phyloP scores from a whole-genome alignment of 495 filamentous ascomycete species.

The Penicillium crystallinum region DNA sequence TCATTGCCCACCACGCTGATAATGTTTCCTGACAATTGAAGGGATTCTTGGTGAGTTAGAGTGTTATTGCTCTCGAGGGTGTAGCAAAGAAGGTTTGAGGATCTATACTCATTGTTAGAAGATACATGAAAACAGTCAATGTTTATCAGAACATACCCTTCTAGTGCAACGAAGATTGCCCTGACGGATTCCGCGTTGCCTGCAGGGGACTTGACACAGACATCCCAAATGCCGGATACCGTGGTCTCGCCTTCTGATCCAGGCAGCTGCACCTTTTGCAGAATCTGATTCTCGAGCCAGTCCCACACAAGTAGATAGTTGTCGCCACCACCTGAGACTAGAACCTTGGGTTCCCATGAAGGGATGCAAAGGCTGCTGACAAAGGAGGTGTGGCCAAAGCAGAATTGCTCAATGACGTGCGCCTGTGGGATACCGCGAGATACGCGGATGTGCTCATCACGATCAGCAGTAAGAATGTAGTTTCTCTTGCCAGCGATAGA shows the following conservation, averaged over 20 bases:
- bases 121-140: not conserved
- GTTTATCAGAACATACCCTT: conserved; percentile 50
- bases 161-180: conserved; percentile 56
- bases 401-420: conserved; percentile 84
- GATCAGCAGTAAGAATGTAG: conserved; percentile 85
- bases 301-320: conserved; percentile 74
- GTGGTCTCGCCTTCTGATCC: conserved; percentile 21
- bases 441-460: conserved; percentile 95
- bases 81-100: conserved; percentile 58
- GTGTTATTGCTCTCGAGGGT: conserved; percentile 33
- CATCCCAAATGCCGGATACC: conserved; percentile 37
- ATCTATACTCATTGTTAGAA: conserved; percentile 34
- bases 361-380: conserved; percentile 69
- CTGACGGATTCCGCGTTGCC: conserved; percentile 11
- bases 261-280: conserved; percentile 44
- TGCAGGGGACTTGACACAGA: conserved; percentile 13
- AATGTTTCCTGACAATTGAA: conserved; percentile 54
- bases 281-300: conserved; percentile 55
- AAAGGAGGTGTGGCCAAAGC: conserved; percentile 80
- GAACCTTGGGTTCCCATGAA: conserved; percentile 43
- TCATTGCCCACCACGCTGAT: conserved; percentile 47
- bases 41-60: conserved; percentile 42
- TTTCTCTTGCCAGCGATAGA: conserved; percentile 32
- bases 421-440: conserved; percentile 78
- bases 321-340: conserved; percentile 87